Evolutionary conservation across 2,329 filamentous ascomycete genomes (phyloP).

Genomic region (Colletotrichum sp.): DNA sequence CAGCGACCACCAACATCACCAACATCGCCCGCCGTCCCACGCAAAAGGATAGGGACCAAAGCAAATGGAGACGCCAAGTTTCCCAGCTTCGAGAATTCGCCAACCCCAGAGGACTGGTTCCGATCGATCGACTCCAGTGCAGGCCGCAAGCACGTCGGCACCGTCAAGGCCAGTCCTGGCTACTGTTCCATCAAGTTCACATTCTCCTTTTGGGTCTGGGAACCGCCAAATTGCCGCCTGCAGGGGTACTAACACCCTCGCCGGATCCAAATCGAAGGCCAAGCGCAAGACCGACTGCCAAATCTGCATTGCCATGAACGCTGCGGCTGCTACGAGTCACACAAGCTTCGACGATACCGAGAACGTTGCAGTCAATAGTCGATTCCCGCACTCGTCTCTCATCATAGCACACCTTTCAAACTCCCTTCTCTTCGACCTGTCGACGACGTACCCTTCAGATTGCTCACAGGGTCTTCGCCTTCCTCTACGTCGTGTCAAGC

Average conservation of each 20-base stretch:
- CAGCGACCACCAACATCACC: not conserved
- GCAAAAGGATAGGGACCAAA: not conserved
- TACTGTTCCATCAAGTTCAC: not conserved
- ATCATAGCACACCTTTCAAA: not conserved
- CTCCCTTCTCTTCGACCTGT: not conserved
- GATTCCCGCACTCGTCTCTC: no score
- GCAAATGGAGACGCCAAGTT: not conserved
- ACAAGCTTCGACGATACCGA: not conserved
- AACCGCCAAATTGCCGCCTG: not conserved
- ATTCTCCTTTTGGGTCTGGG: not conserved
- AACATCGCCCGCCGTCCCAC: not conserved
- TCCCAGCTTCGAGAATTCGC: not conserved
- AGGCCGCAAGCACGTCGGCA: not conserved
- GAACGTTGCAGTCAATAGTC: not conserved
- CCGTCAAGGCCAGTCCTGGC: not conserved
- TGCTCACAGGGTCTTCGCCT: not conserved
- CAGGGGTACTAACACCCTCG: not conserved
- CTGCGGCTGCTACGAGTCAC: not conserved
- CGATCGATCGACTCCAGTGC: not conserved
- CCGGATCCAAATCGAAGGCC: not conserved
- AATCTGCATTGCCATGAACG: not conserved
- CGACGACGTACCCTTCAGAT: not conserved
- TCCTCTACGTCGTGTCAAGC: not conserved
- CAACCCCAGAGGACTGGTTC: not conserved
- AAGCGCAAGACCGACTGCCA: not conserved